A percentile compares a stretch with the other conserved stretches of the same genome.
phyloP scores from a whole-genome alignment of 116 monocot genomes.

The Iris pallida region DNA sequence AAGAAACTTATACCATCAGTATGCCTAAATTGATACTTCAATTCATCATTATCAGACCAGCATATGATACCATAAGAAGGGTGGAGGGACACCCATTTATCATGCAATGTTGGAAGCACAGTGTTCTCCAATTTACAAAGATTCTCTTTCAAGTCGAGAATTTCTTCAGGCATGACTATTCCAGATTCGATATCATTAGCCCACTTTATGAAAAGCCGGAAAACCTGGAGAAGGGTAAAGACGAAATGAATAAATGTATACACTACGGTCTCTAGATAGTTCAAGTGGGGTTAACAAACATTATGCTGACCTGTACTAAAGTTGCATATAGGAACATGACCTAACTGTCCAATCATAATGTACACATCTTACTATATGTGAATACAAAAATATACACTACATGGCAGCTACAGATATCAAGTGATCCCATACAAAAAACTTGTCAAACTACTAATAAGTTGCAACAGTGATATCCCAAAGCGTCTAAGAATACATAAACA shows the following conservation, averaged over 20 bases:
- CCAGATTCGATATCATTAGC: constrained; percentile 60
- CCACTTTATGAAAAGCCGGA: constrained; percentile 67
- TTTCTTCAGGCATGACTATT: constrained; percentile 32
- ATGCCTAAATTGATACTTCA: constrained; percentile 56
- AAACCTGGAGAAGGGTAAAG: constrained; percentile 47
- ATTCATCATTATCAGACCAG: constrained; percentile 80
- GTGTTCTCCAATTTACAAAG: constrained; percentile 52
- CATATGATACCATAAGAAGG: constrained; percentile 73
- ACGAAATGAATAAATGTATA: not conserved
- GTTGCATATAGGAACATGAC: too few relatives aligned
- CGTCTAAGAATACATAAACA: too few relatives aligned
- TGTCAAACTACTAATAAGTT: too few relatives aligned
- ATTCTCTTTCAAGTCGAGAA: constrained; percentile 47
- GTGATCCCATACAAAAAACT: too few relatives aligned
- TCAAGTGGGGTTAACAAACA: not conserved
- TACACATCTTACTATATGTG: too few relatives aligned
- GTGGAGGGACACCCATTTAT: constrained; percentile 95
- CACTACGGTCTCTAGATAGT: not conserved
- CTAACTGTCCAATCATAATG: too few relatives aligned
- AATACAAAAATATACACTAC: too few relatives aligned
- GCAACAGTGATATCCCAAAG: too few relatives aligned
- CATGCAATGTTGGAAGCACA: constrained; percentile 64
- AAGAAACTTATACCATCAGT: constrained; percentile 48
- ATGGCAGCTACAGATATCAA: too few relatives aligned
- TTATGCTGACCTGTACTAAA: too few relatives aligned